Base-by-base conservation (phyloP, 1,284 basidiomycete genomes). In the Cutaneotrichosporon sp. region DNA sequence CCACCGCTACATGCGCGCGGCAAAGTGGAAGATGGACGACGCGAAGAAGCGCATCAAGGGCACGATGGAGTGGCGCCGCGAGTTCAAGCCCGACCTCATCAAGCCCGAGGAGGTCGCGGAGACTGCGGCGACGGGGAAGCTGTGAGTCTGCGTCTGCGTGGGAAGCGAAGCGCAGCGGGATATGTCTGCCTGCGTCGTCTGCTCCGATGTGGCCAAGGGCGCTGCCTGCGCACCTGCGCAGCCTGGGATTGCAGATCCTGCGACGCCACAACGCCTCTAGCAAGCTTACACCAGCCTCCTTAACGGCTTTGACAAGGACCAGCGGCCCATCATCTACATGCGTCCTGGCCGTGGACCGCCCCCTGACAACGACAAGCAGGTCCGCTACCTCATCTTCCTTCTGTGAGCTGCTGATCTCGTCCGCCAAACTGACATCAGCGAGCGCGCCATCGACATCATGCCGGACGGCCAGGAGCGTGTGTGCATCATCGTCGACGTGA, bases 391-490 rank as follows among this genome's bases (percentile, higher is more conserved):
- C 16, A 89, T 92, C 34, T 93, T 87, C 85, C 87, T 87, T 71
- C 77, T 92, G 89, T 91, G 71, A 77, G 89, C 83, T 20, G n/a
- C 4, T 51, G 54, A 31, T 16, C 10, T 60, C 16, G 54, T 64
- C 54, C 57, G 59, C 18, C 27, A 29, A 52, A n/a, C 34, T 45
- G 34, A 50, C 7, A n/a, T 7, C 67, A 91, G 90, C 62, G 91
- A 92, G 79, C 87, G 91, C 29, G 90, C 90, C 1, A 90, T 90
- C 72, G 90, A 93, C 74, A 76, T 92, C 58, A 90, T 90, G 88
- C 90, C 90, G 0, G 85, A 85, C 0, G 88, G 88, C 16, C 89
- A 91, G 73, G 89, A 92, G 72, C 87, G 88, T 16, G 81, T 92
- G 22, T 86, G 88, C 51, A 91, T 92, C 73, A 82, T 92, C 47